Conservation (phyloP, 106 monocot species). For the Xerophyta viscosa region DNA sequence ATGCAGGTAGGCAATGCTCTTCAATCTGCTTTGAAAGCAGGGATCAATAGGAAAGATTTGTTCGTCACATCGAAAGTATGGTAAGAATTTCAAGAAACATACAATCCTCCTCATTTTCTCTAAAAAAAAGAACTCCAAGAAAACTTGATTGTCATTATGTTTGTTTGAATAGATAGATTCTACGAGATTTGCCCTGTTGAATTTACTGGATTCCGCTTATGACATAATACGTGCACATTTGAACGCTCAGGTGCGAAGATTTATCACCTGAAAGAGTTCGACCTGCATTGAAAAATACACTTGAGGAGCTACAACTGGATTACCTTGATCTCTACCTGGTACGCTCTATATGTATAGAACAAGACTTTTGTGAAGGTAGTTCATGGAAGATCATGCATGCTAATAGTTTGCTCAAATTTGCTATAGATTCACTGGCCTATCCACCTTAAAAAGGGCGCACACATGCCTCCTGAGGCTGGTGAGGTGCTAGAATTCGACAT, state of each 20-base stretch:
- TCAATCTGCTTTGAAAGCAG: constrained; percentile 38
- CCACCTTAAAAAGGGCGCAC: constrained; percentile 35
- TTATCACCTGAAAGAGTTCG: constrained; percentile 45
- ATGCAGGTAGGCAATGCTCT: constrained; percentile 41
- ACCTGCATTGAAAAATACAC: constrained; percentile 24
- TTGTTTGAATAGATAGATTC: background rate
- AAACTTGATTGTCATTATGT: background rate
- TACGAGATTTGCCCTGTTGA: background rate
- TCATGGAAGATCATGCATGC: too few relatives aligned
- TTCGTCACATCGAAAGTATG: constrained; percentile 62
- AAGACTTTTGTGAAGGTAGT: too few relatives aligned
- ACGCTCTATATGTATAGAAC: background rate
- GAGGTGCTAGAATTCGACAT: constrained; percentile 54
- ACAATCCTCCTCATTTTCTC: too few relatives aligned
- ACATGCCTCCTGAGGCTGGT: constrained; percentile 29
- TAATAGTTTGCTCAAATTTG: too few relatives aligned
- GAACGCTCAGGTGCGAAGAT: constrained; percentile 37
- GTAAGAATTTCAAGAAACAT: constrained; percentile 3
- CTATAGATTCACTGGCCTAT: constrained; percentile 67
- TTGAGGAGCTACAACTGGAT: constrained; percentile 43
- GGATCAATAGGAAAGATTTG: constrained; percentile 36
- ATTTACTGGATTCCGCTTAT: background rate
- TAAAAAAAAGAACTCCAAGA: too few relatives aligned
- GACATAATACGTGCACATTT: too few relatives aligned
- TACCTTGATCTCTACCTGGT: constrained; percentile 58